phyloP scores from a whole-genome alignment of 1,284 basidiomycete genomes.

The Mrakiaceae sp. region DNA sequence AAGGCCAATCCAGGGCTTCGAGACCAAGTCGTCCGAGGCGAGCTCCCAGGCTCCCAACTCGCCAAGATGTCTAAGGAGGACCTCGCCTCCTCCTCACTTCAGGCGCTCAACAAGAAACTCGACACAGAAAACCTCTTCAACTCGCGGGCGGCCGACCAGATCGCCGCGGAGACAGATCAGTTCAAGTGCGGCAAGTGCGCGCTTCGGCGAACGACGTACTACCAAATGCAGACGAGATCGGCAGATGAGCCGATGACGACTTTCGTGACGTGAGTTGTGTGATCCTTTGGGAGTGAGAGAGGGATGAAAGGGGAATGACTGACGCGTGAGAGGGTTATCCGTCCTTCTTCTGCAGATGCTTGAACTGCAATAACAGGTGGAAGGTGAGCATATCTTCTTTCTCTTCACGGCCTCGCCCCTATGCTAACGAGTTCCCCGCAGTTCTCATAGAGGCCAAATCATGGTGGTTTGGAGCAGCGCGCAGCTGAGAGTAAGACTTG shows the following conservation, averaged over 20 bases:
- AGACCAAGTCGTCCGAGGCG: conserved; percentile 71
- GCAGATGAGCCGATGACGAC: conserved; percentile 94
- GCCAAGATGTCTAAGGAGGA: conserved; percentile 81
- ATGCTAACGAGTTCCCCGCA: neutral
- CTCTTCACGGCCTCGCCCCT: conserved; percentile 3
- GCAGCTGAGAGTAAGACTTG: too few species aligned
- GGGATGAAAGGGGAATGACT: conserved; percentile 16
- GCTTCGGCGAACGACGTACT: conserved; percentile 79
- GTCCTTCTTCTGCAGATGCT: neutral
- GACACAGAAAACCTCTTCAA: conserved; percentile 82
- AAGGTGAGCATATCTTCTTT: conserved; percentile 29
- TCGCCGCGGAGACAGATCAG: conserved; percentile 83
- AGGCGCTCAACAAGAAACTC: conserved; percentile 69
- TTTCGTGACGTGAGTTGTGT: conserved; percentile 47
- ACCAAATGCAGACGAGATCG: conserved; percentile 86
- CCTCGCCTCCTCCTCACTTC: conserved; percentile 88
- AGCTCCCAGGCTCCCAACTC: conserved; percentile 57
- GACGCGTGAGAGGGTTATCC: conserved; percentile 8
- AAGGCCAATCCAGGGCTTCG: conserved; percentile 83
- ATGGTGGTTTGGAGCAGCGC: too few species aligned
- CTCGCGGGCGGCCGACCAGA: conserved; percentile 77
- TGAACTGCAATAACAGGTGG: conserved; percentile 35
- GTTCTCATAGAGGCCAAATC: neutral
- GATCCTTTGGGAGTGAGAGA: conserved; percentile 28
- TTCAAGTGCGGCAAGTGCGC: conserved; percentile 96